Evolutionary conservation across 768 basidiomycete genomes (phyloP).

Genomic region (Auriscalpium vulgare): DNA sequence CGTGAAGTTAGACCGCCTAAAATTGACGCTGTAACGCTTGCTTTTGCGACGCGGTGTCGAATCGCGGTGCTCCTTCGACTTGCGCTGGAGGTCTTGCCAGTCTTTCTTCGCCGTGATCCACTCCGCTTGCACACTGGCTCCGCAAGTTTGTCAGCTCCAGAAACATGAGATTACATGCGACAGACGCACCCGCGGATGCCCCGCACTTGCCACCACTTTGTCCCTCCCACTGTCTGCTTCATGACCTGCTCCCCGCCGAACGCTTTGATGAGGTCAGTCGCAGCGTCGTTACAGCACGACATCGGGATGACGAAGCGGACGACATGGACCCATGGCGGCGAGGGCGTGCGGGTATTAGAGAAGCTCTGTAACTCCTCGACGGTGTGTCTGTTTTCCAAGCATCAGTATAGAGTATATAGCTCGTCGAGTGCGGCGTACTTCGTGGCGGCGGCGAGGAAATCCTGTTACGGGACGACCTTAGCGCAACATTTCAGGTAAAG

Average conservation of each 20-base stretch:
- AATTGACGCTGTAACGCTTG: constrained; percentile 25
- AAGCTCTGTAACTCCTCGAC: constrained; percentile 81
- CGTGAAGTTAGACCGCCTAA: constrained; percentile 12
- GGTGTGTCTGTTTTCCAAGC: constrained; percentile 48
- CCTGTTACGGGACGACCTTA: constrained; percentile 27
- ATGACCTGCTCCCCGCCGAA: constrained; percentile 78
- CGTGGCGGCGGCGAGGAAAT: constrained; percentile 68
- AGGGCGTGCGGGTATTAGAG: constrained; percentile 73
- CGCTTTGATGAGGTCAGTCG: constrained; percentile 61
- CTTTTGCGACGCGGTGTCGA: background rate
- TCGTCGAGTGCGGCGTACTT: constrained; percentile 36
- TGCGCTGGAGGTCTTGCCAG: constrained; percentile 60
- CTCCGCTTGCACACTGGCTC: constrained; percentile 66
- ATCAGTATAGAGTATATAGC: background rate
- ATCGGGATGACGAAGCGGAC: constrained; percentile 67
- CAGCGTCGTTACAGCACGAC: constrained; percentile 68
- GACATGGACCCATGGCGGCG: constrained; percentile 78
- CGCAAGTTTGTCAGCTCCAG: constrained; percentile 1
- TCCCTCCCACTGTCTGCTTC: constrained; percentile 71
- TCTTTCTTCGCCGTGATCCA: constrained; percentile 87
- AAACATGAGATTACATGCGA: background rate
- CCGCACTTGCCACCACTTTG: constrained; percentile 98
- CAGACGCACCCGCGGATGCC: constrained; percentile 63
- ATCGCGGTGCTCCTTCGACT: constrained; percentile 27
- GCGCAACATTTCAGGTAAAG: background rate